Evolutionary conservation across 2,329 filamentous ascomycete genomes (phyloP).

Genomic region (Lachnellula occidentalis): DNA sequence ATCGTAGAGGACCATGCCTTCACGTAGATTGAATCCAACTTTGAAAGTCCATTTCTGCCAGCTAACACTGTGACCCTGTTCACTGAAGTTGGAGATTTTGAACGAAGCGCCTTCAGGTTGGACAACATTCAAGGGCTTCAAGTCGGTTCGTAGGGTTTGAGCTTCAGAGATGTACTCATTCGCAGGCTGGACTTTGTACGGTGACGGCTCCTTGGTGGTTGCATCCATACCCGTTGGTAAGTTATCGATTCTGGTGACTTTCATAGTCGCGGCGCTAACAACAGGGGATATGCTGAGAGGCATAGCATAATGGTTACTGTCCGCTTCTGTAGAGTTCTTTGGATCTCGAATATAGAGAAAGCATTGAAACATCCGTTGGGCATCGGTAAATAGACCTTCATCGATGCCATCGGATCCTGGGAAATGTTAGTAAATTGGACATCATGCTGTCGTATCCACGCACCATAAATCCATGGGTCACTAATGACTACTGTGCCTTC

Average conservation of each 20-base stretch:
- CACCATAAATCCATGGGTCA: constrained; percentile 62
- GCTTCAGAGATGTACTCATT: constrained; percentile 64
- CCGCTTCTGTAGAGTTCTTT: constrained; percentile 50
- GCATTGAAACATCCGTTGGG: constrained; percentile 51
- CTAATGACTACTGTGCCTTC: constrained; percentile 52
- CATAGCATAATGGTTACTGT: constrained; percentile 65
- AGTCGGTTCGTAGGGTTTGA: constrained; percentile 52
- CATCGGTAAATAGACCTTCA: constrained; percentile 40
- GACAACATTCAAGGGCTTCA: constrained; percentile 59
- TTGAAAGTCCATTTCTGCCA: constrained; percentile 65
- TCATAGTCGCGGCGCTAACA: constrained; percentile 55
- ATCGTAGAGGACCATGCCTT: constrained; percentile 64
- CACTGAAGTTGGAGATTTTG: constrained; percentile 43
- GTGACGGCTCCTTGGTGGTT: constrained; percentile 47
- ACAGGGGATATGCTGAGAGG: constrained; percentile 62
- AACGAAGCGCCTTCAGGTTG: constrained; percentile 63
- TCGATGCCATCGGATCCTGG: constrained; percentile 47
- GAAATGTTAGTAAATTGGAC: constrained; percentile 1
- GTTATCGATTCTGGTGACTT: constrained; percentile 63
- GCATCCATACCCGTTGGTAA: constrained; percentile 62
- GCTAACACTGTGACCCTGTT: constrained; percentile 48
- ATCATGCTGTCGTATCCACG: background rate
- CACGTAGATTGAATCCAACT: constrained; percentile 55
- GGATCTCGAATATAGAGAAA: constrained; percentile 64
- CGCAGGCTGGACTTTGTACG: constrained; percentile 49